Evolutionary conservation across 139 green algal genomes (phyloP).

Genomic region (Chlorella sp.): DNA sequence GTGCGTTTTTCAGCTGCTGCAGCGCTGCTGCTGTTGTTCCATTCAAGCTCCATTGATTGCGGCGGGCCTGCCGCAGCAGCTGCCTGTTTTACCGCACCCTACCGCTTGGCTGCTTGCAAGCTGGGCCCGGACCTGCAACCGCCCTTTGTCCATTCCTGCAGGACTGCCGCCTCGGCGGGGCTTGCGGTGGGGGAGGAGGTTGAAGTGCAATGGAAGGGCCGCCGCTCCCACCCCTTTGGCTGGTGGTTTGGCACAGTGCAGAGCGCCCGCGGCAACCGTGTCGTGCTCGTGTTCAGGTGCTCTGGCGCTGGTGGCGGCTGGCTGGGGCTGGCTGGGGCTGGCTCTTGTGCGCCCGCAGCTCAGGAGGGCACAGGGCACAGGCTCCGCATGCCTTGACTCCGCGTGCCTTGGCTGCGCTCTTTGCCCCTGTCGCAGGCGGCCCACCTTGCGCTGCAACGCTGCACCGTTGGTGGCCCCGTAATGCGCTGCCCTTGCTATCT

Average conservation of each 20-base stretch:
- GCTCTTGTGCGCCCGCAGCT: too few relatives aligned
- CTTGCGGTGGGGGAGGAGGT: slow-evolving; percentile 21
- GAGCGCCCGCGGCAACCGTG: slow-evolving; percentile 12
- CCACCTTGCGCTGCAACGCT: too few relatives aligned
- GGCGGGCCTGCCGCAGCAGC: neutral
- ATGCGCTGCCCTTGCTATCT: too few relatives aligned
- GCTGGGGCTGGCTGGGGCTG: too few relatives aligned
- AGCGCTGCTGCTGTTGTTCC: neutral
- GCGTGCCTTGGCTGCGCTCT: too few relatives aligned
- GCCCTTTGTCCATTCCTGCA: neutral
- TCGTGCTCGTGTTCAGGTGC: slow-evolving; percentile 19
- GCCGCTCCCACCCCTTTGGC: slow-evolving; percentile 17
- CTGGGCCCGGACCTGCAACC: too few relatives aligned
- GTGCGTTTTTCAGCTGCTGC: neutral
- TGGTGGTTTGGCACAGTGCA: slow-evolving; percentile 32
- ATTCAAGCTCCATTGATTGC: neutral
- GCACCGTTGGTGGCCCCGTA: too few relatives aligned
- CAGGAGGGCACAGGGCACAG: too few relatives aligned
- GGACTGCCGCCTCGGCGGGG: neutral
- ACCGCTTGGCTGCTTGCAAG: neutral
- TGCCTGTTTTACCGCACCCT: neutral
- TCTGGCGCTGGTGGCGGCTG: too few relatives aligned
- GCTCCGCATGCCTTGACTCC: too few relatives aligned
- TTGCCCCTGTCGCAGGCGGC: too few relatives aligned
- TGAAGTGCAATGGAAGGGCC: slow-evolving; percentile 32